phyloP scores from a whole-genome alignment of 352 stramenopile genomes.

The Lagenidium giganteum region DNA sequence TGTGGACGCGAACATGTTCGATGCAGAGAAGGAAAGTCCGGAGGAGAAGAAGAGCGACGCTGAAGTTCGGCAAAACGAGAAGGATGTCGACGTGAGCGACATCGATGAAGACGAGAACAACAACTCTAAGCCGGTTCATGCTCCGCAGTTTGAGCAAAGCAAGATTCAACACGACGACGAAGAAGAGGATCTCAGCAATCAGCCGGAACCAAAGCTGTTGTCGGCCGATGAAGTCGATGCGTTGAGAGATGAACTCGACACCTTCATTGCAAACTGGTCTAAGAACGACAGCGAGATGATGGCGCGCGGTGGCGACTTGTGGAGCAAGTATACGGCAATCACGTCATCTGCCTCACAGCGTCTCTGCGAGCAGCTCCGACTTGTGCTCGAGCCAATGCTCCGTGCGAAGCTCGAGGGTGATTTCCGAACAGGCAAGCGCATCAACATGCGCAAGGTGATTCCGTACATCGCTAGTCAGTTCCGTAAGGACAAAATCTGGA shows the following conservation, averaged over 20 bases:
- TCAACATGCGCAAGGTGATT: slow-evolving; percentile 99
- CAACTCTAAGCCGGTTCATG: slow-evolving; percentile 5
- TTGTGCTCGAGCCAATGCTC: slow-evolving; percentile 97
- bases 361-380: slow-evolving; percentile 96
- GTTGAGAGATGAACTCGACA: slow-evolving; percentile 75
- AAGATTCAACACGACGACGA: slow-evolving; percentile 22
- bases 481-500: slow-evolving; percentile 99
- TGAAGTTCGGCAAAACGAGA: slow-evolving; percentile 3
- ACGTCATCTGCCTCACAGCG: slow-evolving; percentile 87
- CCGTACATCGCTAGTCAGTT: slow-evolving; percentile 98
- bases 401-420: slow-evolving; percentile 95
- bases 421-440: slow-evolving; percentile 97
- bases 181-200: slow-evolving; percentile 24
- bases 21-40: not conserved
- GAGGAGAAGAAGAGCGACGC: slow-evolving; percentile 3
- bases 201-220: slow-evolving; percentile 36
- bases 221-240: slow-evolving; percentile 61
- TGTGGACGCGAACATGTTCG: slow-evolving; percentile 9
- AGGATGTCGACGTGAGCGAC: slow-evolving; percentile 11
- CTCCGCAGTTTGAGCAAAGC: slow-evolving; percentile 35
- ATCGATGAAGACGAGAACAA: slow-evolving; percentile 11
- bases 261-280: slow-evolving; percentile 68
- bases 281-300: slow-evolving; percentile 17
- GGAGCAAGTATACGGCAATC: slow-evolving; percentile 86
- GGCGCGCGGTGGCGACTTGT: slow-evolving; percentile 60